Percentiles rank a stretch among this genome's conserved stretches.
Conservation (phyloP, 495 filamentous ascomycete species). For the Aspergillus baeticus region DNA sequence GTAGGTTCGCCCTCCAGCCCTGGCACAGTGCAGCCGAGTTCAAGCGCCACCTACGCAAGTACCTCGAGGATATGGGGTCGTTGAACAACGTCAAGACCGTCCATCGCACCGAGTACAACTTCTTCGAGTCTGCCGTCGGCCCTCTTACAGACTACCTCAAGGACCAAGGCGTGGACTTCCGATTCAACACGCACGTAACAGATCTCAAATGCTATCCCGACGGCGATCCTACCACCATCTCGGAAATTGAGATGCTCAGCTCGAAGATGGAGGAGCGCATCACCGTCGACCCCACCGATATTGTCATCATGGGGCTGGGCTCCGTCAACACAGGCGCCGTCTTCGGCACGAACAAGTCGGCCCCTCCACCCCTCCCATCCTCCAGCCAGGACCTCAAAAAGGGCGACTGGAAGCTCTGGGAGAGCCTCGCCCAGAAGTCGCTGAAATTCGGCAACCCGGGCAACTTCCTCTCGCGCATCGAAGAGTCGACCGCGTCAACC, state of each 20-base stretch:
- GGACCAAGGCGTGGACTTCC: conserved; percentile 39
- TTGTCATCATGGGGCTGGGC: conserved; percentile 26
- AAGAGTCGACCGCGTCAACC: conserved; percentile 31
- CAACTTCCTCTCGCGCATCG: conserved; percentile 29
- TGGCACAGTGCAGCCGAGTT: conserved; percentile 39
- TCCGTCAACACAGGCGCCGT: conserved; percentile 20
- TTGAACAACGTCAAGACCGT: conserved; percentile 26
- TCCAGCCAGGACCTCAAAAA: conserved; percentile 13
- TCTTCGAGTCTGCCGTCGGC: conserved; percentile 35
- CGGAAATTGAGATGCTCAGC: conserved; percentile 12
- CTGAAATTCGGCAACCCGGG: conserved; percentile 34
- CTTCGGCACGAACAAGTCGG: conserved; percentile 18
- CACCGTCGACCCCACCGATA: conserved; percentile 17
- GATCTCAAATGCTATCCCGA: conserved; percentile 16
- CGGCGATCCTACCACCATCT: conserved; percentile 12
- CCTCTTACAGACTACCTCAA: conserved; percentile 36
- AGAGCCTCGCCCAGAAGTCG: conserved; percentile 13
- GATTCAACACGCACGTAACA: conserved; percentile 23
- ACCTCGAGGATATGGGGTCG: conserved; percentile 19
- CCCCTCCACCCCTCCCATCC: background rate
- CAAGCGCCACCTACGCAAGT: conserved; percentile 23
- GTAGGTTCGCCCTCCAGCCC: conserved; percentile 32
- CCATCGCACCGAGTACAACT: conserved; percentile 30
- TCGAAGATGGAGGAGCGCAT: conserved; percentile 9
- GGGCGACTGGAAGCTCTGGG: conserved; percentile 29